Evolutionary conservation across 2,329 filamentous ascomycete genomes (phyloP).

Genomic region (Xylariales sp.): DNA sequence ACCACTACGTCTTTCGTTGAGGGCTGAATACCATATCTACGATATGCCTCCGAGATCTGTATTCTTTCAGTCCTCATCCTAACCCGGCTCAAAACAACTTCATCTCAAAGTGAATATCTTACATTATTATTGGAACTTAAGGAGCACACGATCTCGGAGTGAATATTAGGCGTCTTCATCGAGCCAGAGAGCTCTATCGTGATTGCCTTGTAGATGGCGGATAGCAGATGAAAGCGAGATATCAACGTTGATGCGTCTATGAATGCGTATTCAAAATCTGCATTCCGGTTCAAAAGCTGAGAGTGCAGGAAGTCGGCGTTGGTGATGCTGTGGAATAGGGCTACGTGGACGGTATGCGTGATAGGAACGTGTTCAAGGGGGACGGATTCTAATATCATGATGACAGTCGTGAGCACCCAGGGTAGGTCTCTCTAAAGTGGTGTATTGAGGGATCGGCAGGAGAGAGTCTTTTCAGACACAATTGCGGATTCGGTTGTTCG

Average conservation of each 20-base stretch:
- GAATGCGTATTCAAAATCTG: conserved; percentile 88
- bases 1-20: conserved; percentile 69
- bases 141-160: conserved; percentile 81
- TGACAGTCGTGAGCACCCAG: no score
- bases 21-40: conserved; percentile 75
- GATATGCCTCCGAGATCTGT: conserved; percentile 88
- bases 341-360: conserved; percentile 64
- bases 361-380: conserved; percentile 70
- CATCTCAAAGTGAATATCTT: no score
- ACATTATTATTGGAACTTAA: conserved; percentile 82
- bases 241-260: conserved; percentile 79
- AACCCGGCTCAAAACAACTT: no score
- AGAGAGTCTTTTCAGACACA: no score
- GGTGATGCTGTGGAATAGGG: conserved; percentile 68
- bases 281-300: conserved; percentile 80
- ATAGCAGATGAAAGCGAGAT: conserved; percentile 67
- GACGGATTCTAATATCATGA: conserved; percentile 59
- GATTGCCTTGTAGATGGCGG: conserved; percentile 73
- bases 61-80: neutral
- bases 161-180: conserved; percentile 77
- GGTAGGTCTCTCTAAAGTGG: no score
- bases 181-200: conserved; percentile 56
- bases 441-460: no score
- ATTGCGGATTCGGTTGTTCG: no score
- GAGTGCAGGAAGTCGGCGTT: conserved; percentile 76